phyloP scores from a whole-genome alignment of 768 basidiomycete species.

The Trametes cubensis region DNA sequence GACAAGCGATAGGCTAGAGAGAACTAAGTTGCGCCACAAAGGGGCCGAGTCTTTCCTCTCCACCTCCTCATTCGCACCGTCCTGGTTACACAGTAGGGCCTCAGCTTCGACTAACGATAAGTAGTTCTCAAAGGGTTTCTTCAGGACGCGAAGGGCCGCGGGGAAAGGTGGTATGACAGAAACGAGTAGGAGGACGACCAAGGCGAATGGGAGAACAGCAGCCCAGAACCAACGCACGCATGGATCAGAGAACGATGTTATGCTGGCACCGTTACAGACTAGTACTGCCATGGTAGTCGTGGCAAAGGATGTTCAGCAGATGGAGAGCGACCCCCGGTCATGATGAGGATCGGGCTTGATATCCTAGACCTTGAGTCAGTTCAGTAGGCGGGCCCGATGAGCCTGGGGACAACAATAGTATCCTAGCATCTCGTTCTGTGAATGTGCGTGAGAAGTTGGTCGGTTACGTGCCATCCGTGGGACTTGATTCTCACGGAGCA shows the following conservation, averaged over 20 bases:
- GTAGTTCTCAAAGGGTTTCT: constrained; percentile 29
- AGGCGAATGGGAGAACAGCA: constrained; percentile 30
- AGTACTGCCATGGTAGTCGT: constrained; percentile 10
- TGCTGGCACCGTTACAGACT: constrained; percentile 12
- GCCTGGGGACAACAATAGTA: too few relatives aligned
- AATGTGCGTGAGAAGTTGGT: too few relatives aligned
- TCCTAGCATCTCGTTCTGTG: too few relatives aligned
- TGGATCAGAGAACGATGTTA: constrained; percentile 28
- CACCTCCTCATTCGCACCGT: constrained; percentile 6
- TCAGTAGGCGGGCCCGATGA: too few relatives aligned
- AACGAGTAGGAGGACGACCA: constrained; percentile 28
- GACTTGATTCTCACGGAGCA: too few relatives aligned
- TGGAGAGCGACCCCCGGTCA: too few relatives aligned
- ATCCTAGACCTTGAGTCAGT: too few relatives aligned
- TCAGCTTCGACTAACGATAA: constrained; percentile 36
- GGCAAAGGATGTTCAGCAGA: too few relatives aligned
- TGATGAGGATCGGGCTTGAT: too few relatives aligned
- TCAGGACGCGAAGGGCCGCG: constrained; percentile 7
- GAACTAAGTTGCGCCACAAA: constrained; percentile 63
- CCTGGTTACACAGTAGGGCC: constrained; percentile 24
- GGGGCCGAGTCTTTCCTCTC: constrained; percentile 35
- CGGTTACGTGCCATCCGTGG: too few relatives aligned
- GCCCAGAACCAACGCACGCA: constrained; percentile 34
- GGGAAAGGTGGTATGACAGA: constrained; percentile 24
- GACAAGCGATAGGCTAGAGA: constrained; percentile 56